Conservation (phyloP, 2,329 filamentous ascomycete genomes). For the Volutella citrinella region DNA sequence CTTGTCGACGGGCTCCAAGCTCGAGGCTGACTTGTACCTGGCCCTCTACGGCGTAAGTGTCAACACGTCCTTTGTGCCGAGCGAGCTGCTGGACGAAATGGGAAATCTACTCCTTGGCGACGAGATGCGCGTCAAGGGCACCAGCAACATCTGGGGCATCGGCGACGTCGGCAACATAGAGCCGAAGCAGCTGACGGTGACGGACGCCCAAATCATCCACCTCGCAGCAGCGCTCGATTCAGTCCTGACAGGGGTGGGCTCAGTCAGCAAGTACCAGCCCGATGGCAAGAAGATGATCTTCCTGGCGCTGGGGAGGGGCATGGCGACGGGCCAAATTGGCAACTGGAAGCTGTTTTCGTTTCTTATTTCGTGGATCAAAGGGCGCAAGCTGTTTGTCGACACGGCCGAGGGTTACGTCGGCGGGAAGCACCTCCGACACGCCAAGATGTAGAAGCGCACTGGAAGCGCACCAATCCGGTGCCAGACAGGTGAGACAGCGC, state of each 20-base stretch:
- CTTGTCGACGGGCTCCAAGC: slow-evolving; percentile 28
- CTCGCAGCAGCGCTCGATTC: slow-evolving; percentile 29
- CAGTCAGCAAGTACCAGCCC: slow-evolving; percentile 16
- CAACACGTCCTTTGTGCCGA: slow-evolving; percentile 41
- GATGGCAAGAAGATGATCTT: slow-evolving; percentile 27
- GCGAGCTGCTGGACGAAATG: slow-evolving; percentile 26
- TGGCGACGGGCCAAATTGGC: slow-evolving; percentile 31
- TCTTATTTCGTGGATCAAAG: slow-evolving; percentile 32
- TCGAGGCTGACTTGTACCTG: slow-evolving; percentile 38
- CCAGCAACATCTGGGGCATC: slow-evolving; percentile 39
- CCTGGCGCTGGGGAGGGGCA: slow-evolving; percentile 23
- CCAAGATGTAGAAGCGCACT: slow-evolving; percentile 26
- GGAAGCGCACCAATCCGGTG: too few relatives aligned
- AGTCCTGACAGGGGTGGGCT: slow-evolving; percentile 15
- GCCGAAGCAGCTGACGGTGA: slow-evolving; percentile 33
- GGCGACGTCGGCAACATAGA: slow-evolving; percentile 42
- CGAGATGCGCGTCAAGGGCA: slow-evolving; percentile 28
- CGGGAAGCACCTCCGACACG: slow-evolving; percentile 26
- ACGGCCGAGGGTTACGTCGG: slow-evolving; percentile 27
- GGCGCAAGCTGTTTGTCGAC: slow-evolving; percentile 30
- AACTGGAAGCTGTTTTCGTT: slow-evolving; percentile 31
- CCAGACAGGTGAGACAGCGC: too few relatives aligned
- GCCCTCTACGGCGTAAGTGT: slow-evolving; percentile 41
- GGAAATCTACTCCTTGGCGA: slow-evolving; percentile 33
- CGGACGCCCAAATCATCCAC: slow-evolving; percentile 31